Conservation (phyloP, 2,329 filamentous ascomycete genomes). For the Botrytis porri region DNA sequence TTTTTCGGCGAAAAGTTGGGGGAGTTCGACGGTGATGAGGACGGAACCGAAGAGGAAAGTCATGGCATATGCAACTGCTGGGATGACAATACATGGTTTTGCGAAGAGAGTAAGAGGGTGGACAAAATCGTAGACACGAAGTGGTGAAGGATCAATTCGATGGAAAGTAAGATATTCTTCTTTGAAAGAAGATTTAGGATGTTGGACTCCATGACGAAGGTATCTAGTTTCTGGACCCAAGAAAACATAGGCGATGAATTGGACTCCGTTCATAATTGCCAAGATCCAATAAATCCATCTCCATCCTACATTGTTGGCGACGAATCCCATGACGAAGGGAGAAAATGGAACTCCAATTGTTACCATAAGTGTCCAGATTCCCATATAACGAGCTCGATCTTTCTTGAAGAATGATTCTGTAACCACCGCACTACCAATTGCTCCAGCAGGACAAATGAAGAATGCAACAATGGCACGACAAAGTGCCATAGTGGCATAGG, state of each 20-base stretch:
- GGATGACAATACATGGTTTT: constrained; percentile 49
- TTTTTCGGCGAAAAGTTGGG: constrained; percentile 53
- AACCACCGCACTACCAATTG: constrained; percentile 52
- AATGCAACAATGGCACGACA: constrained; percentile 50
- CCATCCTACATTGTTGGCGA: constrained; percentile 36
- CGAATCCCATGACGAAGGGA: constrained; percentile 39
- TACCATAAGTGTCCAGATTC: constrained; percentile 47
- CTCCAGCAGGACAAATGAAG: constrained; percentile 52
- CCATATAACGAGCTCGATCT: constrained; percentile 51
- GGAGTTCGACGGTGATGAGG: constrained; percentile 55
- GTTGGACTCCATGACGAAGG: constrained; percentile 36
- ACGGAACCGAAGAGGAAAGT: constrained; percentile 55
- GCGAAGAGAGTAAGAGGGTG: constrained; percentile 46
- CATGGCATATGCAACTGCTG: constrained; percentile 54
- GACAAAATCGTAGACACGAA: constrained; percentile 50
- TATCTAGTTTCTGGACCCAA: constrained; percentile 56
- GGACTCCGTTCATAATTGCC: constrained; percentile 54
- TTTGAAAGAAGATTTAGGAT: constrained; percentile 28
- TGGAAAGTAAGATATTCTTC: constrained; percentile 42
- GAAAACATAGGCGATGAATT: constrained; percentile 55
- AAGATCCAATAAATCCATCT: constrained; percentile 38
- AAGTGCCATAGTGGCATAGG: constrained; percentile 47
- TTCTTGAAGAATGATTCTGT: constrained; percentile 55
- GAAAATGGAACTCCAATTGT: constrained; percentile 26
- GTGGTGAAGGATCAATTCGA: constrained; percentile 52